A percentile compares a stretch with the other conserved stretches of the same genome.
These are phyloP conservation scores for Volvariella volvacea DNA, from an alignment of 1,284 basidiomycete genomes.

Conservation along the genomic window DNA sequence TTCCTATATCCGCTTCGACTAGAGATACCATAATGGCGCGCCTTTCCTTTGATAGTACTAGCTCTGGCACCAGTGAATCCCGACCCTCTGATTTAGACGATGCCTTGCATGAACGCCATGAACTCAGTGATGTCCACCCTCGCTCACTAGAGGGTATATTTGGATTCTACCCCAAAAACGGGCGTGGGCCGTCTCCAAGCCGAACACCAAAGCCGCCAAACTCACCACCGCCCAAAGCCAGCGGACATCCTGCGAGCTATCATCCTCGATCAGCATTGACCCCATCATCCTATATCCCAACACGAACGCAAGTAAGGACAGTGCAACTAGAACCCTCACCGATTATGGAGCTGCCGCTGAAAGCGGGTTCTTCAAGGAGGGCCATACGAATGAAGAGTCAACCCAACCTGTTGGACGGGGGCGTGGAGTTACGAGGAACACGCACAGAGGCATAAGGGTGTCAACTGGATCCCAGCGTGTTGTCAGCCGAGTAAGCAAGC, in stretches of 20 bases:
- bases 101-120: constrained; percentile 28
- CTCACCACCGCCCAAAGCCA: constrained; percentile 12
- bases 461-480: neutral
- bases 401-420: neutral
- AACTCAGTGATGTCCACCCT: constrained; percentile 34
- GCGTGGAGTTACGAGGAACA: constrained; percentile 4
- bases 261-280: constrained; percentile 17
- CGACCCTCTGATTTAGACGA: neutral
- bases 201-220: constrained; percentile 10
- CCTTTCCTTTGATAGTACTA: constrained; percentile 42
- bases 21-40: constrained; percentile 46
- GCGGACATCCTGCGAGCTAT: constrained; percentile 8
- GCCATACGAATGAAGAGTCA: neutral
- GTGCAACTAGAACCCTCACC: constrained; percentile 47
- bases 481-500: no score
- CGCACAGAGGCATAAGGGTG: neutral
- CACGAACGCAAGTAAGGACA: constrained; percentile 29
- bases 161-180: neutral
- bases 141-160: constrained; percentile 4
- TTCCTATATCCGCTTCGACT: constrained; percentile 43
- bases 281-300: constrained; percentile 24
- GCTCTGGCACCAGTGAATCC: constrained; percentile 23
- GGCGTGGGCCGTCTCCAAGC: neutral
- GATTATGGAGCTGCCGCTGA: constrained; percentile 39
- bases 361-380: neutral